phyloP scores from a whole-genome alignment of 2,329 filamentous ascomycete genomes.

The Fusarium palustre region DNA sequence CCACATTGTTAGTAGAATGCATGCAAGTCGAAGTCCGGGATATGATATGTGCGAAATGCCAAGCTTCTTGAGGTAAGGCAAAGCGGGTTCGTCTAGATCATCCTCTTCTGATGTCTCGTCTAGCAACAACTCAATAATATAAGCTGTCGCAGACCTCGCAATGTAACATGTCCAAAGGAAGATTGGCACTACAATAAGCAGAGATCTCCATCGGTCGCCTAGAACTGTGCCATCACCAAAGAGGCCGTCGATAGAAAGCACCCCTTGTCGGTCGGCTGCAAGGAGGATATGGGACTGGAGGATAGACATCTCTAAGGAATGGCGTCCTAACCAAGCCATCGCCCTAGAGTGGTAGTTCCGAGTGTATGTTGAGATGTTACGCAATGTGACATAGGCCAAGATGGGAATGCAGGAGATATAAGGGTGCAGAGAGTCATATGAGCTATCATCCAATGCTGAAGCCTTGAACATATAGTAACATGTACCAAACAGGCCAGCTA shows the following conservation, averaged over 20 bases:
- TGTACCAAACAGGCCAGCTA: slow-evolving; percentile 46
- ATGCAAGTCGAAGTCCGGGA: slow-evolving; percentile 10
- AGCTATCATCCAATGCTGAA: background rate
- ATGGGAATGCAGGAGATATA: slow-evolving; percentile 66
- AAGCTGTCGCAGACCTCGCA: slow-evolving; percentile 33
- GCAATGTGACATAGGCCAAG: slow-evolving; percentile 61
- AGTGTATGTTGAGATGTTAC: slow-evolving; percentile 54
- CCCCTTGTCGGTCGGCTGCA: slow-evolving; percentile 65
- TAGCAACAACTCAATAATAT: slow-evolving; percentile 40
- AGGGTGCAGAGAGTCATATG: slow-evolving; percentile 64
- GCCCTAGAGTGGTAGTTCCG: slow-evolving; percentile 51
- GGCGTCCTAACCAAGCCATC: slow-evolving; percentile 64
- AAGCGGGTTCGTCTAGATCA: background rate
- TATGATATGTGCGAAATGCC: background rate
- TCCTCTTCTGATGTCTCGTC: slow-evolving; percentile 13
- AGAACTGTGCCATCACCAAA: slow-evolving; percentile 40
- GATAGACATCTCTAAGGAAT: slow-evolving; percentile 68
- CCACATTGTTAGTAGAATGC: slow-evolving; percentile 33
- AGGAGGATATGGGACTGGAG: slow-evolving; percentile 72
- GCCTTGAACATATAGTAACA: background rate
- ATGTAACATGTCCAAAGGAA: slow-evolving; percentile 44
- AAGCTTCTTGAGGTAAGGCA: background rate
- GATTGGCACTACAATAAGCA: slow-evolving; percentile 42
- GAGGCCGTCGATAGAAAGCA: slow-evolving; percentile 53
- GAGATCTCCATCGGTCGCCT: slow-evolving; percentile 43